phyloP scores from a whole-genome alignment of 768 basidiomycete genomes.

The Termitomyces sp. region DNA sequence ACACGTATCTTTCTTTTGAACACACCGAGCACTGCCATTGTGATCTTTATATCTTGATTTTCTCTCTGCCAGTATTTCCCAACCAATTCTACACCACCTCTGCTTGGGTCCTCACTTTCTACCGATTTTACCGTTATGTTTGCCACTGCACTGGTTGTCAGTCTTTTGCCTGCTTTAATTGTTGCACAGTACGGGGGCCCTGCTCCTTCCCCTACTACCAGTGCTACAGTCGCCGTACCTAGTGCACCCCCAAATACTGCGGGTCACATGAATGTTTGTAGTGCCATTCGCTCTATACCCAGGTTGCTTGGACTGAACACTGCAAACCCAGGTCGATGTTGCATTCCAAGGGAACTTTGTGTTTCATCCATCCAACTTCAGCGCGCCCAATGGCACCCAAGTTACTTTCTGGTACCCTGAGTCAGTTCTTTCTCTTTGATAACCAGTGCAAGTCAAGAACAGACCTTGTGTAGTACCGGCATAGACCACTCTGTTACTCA shows the following conservation, averaged over 20 bases:
- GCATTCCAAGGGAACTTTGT: constrained; percentile 30
- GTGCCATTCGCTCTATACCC: not conserved
- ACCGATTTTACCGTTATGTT: constrained; percentile 20
- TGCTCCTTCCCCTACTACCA: constrained; percentile 15
- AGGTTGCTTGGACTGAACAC: not conserved
- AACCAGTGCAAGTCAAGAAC: not conserved
- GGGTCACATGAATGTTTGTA: constrained; percentile 33
- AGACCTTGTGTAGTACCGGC: constrained; percentile 29
- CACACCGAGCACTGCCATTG: not conserved
- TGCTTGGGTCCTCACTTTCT: not conserved
- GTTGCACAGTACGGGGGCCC: constrained; percentile 34
- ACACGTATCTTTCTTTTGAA: not conserved
- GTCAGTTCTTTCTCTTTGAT: constrained; percentile 24
- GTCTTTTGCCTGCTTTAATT: constrained; percentile 30
- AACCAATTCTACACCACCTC: not conserved
- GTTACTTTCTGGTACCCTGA: constrained; percentile 53
- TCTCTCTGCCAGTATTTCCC: not conserved
- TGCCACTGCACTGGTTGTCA: constrained; percentile 19
- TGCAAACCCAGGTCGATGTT: constrained; percentile 38
- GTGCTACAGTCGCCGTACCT: constrained; percentile 28
- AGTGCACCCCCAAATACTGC: constrained; percentile 35
- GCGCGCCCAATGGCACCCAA: constrained; percentile 43
- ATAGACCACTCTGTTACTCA: constrained; percentile 53
- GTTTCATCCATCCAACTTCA: constrained; percentile 44
- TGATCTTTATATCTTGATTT: not conserved